Base-by-base conservation (phyloP, 352 stramenopile species). In the Phytophthora pseudosyringae region DNA sequence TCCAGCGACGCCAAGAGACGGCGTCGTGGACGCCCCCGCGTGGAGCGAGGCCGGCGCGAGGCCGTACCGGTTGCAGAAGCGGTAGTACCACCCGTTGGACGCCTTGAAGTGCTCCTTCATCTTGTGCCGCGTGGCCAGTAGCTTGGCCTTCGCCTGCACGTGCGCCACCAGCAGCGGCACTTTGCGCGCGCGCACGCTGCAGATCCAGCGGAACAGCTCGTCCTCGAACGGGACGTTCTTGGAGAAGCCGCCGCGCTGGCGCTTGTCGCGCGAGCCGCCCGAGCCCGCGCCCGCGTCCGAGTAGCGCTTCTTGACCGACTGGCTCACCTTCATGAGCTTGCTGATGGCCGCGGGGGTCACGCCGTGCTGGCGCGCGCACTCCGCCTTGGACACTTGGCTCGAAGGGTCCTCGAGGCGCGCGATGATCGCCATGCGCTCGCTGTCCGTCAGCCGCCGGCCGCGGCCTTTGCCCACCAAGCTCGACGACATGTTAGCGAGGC, bases 81-180 rank as follows among this genome's bases (percentile, higher is more conserved):
- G 81, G 49, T 90, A 90, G 61, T 92, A 92, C 83, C 83, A 92
- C 4, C 83, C 83, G 44, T 90, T 90, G 6, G 81, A 92, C 3
- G 83, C 83, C 48, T 83, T 84, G 41, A 86, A 88, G 18, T 54
- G 52, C 21, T 79, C 72, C 46, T 73, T 76, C 65, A 76, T 72
- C 35, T 67, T 63, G 72, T 86, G 75, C 21, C 75, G 52, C 7
- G 59, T 50, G 1, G 77, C 64, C 21, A 88, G 57, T 11, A 84
- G 51, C 51, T 84, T 82, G 45, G 78, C 78, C 35, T 88, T 88
- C 50, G 85, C 67, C 64, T 86, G 77, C 50, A 88, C 78, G 33
- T 86, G 75, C 16, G 76, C 62, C n/a, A 83, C 74, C 31, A 81
- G 65, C 56, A 88, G 49, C 59, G 71, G 72, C 49, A 86, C 73